These are phyloP conservation scores for Phytophthora multivora DNA, from an alignment of 352 stramenopile species.

Conservation along the genomic window DNA sequence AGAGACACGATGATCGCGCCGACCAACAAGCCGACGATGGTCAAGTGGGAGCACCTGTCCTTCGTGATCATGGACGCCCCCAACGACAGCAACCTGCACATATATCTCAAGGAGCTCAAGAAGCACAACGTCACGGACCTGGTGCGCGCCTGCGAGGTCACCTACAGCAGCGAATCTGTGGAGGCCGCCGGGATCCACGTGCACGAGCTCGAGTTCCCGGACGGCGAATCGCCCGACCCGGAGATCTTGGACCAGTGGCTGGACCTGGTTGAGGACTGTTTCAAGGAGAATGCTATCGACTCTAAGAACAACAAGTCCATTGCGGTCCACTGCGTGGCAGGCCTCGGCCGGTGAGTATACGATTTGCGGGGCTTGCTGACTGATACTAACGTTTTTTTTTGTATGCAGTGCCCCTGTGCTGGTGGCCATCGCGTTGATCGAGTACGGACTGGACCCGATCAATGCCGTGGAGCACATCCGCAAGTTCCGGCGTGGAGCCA, in stretches of 20 bases:
- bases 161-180: conserved; percentile 93
- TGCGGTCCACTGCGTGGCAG: conserved; percentile 98
- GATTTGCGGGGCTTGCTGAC: neutral
- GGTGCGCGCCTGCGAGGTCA: conserved; percentile 96
- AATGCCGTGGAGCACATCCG: conserved; percentile 98
- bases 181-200: conserved; percentile 92
- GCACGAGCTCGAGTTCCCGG: conserved; percentile 97
- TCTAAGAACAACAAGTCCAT: conserved; percentile 89
- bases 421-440: conserved; percentile 98
- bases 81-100: conserved; percentile 95
- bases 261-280: conserved; percentile 93
- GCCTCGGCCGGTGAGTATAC: conserved; percentile 90
- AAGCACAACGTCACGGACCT: conserved; percentile 96
- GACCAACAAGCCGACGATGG: conserved; percentile 87
- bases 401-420: conserved; percentile 92
- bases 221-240: conserved; percentile 93
- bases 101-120: conserved; percentile 98
- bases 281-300: conserved; percentile 86
- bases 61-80: conserved; percentile 99
- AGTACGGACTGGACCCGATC: conserved; percentile 95
- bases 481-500: conserved; percentile 93
- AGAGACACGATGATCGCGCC: conserved; percentile 72
- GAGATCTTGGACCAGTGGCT: conserved; percentile 96
- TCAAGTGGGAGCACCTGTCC: conserved; percentile 90
- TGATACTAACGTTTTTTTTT: neutral